Evolutionary conservation across 106 monocot species (phyloP), one percentile per base, ranked within the genome.

Genomic region (Iris macrosiphon): DNA sequence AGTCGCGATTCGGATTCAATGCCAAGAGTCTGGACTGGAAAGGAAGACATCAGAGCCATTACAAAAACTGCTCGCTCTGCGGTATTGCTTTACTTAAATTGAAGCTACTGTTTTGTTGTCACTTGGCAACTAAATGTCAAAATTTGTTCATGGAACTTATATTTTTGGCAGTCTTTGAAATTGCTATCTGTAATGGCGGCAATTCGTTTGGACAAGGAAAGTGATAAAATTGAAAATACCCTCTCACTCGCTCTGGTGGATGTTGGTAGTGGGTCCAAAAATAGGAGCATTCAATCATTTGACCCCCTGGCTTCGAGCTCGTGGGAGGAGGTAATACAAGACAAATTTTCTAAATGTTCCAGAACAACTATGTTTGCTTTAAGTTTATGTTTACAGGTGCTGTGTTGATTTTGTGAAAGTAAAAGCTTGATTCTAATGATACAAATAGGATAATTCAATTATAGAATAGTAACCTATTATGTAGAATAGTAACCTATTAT

Each of bases 11-110:
- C 76, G 57, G 85, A 96, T 61, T 89, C 85, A 17, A 96, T 89
- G 89, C 89, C 89, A 56, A 82, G 89, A 72, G 51, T 96, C 19
- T 96, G 85, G 95, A 96, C 85, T 17, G 89, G 85, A 11, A 89
- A 89, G 33, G 89, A 96, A 75, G 89, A 96, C 51, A 96, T 96
- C 31, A 77, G 73, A 80, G 71, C 82, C 31, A 96, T 89, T 13
- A 96, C 89, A 21, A 89, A 89, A 79, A 62, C 71, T 43, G 95
- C 95, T 69, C 85, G 95, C 0, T 74, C 74, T 65, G 76, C 82
- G 29, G 95, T 96, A 80, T 15, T 39, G 24, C 26, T 26, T 40
- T 57, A 52, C 32, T 19, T 19, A 32, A 14, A 28, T 29, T 2
- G 4, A 18, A 32, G 1, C 18, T 52, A 38, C 45, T 20, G 27